A percentile compares a stretch with the other conserved stretches of the same genome.
Evolutionary conservation across 139 green algal species (phyloP).

Genomic region (Mesotaenium endlicherianum): DNA sequence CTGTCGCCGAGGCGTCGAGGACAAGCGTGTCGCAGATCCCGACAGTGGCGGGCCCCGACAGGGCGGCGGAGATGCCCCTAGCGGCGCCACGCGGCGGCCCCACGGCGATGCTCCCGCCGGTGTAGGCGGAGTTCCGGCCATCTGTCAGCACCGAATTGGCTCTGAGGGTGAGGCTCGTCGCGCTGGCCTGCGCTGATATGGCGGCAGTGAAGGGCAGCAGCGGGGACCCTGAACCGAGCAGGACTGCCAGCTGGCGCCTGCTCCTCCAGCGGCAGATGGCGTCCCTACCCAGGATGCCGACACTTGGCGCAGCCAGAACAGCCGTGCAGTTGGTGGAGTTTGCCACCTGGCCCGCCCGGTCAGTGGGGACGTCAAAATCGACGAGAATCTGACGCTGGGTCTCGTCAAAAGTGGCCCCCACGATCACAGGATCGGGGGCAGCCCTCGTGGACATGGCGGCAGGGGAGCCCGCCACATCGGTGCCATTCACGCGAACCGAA

Average conservation of each 20-base stretch:
- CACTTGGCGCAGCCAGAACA: background rate
- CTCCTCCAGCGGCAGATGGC: background rate
- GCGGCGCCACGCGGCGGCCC: background rate
- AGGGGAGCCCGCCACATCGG: background rate
- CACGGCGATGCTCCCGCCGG: background rate
- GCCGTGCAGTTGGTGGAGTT: background rate
- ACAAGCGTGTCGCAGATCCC: conserved; percentile 10
- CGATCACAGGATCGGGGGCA: background rate
- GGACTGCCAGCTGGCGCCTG: background rate
- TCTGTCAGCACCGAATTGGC: background rate
- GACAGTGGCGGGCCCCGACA: background rate
- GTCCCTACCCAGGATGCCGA: background rate
- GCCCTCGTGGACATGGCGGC: background rate
- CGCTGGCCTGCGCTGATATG: background rate
- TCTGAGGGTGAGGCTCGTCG: background rate
- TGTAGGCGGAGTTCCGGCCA: background rate
- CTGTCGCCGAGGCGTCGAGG: conserved; percentile 11
- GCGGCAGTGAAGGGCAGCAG: background rate
- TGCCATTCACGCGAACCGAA: background rate
- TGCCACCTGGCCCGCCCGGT: background rate
- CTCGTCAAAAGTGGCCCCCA: background rate
- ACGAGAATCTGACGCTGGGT: background rate
- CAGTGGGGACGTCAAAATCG: background rate
- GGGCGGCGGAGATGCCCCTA: background rate
- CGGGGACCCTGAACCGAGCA: background rate